A percentile compares a stretch with the other conserved stretches of the same genome.
Conservation (phyloP, 1,284 basidiomycete genomes). For the Fomitopsis schrenkii region DNA sequence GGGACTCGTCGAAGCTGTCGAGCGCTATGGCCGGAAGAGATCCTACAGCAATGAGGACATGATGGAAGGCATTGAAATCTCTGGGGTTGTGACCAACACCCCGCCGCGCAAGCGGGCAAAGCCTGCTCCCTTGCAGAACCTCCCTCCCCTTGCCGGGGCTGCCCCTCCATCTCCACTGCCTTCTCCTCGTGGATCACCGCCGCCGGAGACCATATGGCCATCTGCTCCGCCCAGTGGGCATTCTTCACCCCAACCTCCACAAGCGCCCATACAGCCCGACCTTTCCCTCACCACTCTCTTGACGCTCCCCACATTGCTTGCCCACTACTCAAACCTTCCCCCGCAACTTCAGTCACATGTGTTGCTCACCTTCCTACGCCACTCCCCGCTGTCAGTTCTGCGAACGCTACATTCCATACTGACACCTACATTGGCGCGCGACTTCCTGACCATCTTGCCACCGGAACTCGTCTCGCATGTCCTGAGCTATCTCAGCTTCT, state of each 20-base stretch:
- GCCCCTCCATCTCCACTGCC: slow-evolving; percentile 80
- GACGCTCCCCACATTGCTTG: slow-evolving; percentile 71
- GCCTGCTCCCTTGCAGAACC: slow-evolving; percentile 49
- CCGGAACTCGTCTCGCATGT: slow-evolving; percentile 82
- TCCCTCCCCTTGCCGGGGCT: slow-evolving; percentile 59
- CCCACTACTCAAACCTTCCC: slow-evolving; percentile 71
- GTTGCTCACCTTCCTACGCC: slow-evolving; percentile 77
- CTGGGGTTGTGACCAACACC: slow-evolving; percentile 42
- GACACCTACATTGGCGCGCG: slow-evolving; percentile 80
- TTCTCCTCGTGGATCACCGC: slow-evolving; percentile 77
- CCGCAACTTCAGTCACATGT: slow-evolving; percentile 79
- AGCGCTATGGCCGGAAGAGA: slow-evolving; percentile 77
- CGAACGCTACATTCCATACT: slow-evolving; percentile 80
- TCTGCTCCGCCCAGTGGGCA: slow-evolving; percentile 72
- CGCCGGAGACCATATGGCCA: slow-evolving; percentile 68
- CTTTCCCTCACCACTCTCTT: slow-evolving; percentile 72
- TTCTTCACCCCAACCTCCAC: slow-evolving; percentile 61
- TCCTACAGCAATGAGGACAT: slow-evolving; percentile 63
- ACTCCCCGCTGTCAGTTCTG: slow-evolving; percentile 80
- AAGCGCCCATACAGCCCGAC: slow-evolving; percentile 74
- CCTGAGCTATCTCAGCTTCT: slow-evolving; percentile 73
- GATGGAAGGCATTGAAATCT: slow-evolving; percentile 74
- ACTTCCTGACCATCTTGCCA: slow-evolving; percentile 83
- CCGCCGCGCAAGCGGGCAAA: slow-evolving; percentile 77
- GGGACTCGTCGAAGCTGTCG: slow-evolving; percentile 70